Conservation (phyloP, 2,329 filamentous ascomycete species). For the Neophaeococcomyces aloes region DNA sequence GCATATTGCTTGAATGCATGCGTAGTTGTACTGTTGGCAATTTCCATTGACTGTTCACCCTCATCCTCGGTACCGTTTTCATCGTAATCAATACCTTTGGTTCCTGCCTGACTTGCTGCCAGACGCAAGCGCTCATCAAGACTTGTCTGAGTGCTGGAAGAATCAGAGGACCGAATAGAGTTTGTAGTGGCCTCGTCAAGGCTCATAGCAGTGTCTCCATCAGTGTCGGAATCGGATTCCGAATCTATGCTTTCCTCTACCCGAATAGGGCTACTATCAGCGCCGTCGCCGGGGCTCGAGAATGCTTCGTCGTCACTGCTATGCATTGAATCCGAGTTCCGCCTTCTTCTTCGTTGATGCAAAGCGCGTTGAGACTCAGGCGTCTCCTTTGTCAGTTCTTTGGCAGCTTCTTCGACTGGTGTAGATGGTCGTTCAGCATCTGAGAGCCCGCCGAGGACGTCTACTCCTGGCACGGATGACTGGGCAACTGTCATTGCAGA, state of each 20-base stretch:
- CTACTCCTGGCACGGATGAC: slow-evolving; percentile 16
- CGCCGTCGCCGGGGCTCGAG: slow-evolving; percentile 51
- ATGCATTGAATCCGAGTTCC: slow-evolving; percentile 43
- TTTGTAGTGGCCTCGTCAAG: slow-evolving; percentile 66
- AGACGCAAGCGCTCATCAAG: slow-evolving; percentile 68
- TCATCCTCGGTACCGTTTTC: slow-evolving; percentile 34
- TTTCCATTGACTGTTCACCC: slow-evolving; percentile 62
- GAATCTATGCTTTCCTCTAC: slow-evolving; percentile 43
- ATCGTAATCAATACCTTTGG: slow-evolving; percentile 53
- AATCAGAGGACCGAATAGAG: slow-evolving; percentile 53
- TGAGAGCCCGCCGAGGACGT: slow-evolving; percentile 29
- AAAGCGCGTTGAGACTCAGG: slow-evolving; percentile 56
- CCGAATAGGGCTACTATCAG: slow-evolving; percentile 29
- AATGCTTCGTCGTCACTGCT: slow-evolving; percentile 53
- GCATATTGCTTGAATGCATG: slow-evolving; percentile 41
- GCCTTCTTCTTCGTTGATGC: slow-evolving; percentile 44
- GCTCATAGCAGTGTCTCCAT: slow-evolving; percentile 72
- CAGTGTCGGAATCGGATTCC: slow-evolving; percentile 46
- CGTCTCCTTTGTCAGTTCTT: slow-evolving; percentile 48
- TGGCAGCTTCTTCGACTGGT: slow-evolving; percentile 48
- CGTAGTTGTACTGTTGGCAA: slow-evolving; percentile 52
- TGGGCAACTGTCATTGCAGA: slow-evolving; percentile 45
- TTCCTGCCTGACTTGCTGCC: slow-evolving; percentile 65
- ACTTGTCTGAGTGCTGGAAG: slow-evolving; percentile 54
- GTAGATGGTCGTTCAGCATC: slow-evolving; percentile 52